Evolutionary conservation across 148 eudicot species (phyloP).

Genomic region (Simmondsia chinensis): DNA sequence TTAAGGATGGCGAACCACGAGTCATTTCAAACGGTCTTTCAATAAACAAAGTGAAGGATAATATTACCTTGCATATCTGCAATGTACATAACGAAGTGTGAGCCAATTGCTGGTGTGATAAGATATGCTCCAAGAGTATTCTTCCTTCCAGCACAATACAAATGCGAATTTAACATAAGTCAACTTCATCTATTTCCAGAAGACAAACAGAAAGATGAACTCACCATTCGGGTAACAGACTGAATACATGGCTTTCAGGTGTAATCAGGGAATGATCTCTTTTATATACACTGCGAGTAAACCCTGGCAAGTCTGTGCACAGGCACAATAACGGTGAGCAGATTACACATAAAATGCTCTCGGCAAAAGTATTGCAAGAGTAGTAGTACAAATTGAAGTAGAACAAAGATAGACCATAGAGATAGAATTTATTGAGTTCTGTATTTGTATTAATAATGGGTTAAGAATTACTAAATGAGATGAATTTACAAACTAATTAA

Average conservation of each 20-base stretch:
- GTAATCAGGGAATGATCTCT: constrained; percentile 86
- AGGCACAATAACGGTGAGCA: constrained; percentile 10
- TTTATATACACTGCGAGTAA: constrained; percentile 85
- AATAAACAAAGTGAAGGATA: not conserved
- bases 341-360: not conserved
- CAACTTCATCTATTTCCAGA: not conserved
- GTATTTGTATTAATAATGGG: too few species aligned
- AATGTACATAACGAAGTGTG: constrained; percentile 95
- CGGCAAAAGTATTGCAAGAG: not conserved
- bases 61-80: constrained; percentile 93
- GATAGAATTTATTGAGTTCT: too few species aligned
- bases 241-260: constrained; percentile 92
- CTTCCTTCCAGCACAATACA: constrained; percentile 35
- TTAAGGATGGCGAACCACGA: too few species aligned
- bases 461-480: too few species aligned
- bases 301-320: constrained; percentile 83
- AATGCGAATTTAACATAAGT: constrained; percentile 1
- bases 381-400: not conserved
- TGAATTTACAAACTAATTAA: too few species aligned
- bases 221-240: constrained; percentile 96
- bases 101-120: constrained; percentile 80
- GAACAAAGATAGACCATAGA: too few species aligned
- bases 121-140: constrained; percentile 75
- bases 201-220: constrained; percentile 4
- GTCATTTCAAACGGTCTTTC: too few species aligned